Conservation (phyloP, 495 filamentous ascomycete species). For the Penicilliopsis zonata region DNA sequence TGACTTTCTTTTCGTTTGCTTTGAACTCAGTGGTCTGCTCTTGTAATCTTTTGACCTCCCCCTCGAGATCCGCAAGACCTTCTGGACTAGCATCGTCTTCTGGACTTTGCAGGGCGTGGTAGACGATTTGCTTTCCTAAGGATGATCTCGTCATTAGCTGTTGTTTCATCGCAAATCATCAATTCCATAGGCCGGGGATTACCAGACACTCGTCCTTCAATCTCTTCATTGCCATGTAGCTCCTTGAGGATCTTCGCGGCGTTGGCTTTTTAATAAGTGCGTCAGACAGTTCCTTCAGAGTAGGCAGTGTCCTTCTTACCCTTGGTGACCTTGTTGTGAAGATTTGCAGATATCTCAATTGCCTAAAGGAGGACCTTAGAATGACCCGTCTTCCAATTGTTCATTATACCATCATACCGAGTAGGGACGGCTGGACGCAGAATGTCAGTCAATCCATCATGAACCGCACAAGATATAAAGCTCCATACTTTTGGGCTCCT, state of each 20-base stretch:
- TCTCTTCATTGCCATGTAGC: conserved; percentile 45
- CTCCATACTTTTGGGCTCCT: conserved; percentile 47
- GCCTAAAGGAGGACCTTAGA: conserved; percentile 26
- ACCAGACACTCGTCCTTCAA: conserved; percentile 48
- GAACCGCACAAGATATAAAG: no score
- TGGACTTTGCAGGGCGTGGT: conserved; percentile 45
- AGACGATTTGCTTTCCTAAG: conserved; percentile 51
- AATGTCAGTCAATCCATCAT: no score
- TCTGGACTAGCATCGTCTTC: conserved; percentile 32
- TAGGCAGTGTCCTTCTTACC: conserved; percentile 12
- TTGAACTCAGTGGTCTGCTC: conserved; percentile 35
- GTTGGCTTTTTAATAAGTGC: conserved; percentile 28
- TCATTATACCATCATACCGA: conserved; percentile 35
- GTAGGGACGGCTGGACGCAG: conserved; percentile 41
- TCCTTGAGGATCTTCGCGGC: conserved; percentile 53
- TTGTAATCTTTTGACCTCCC: conserved; percentile 38
- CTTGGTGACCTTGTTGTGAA: conserved; percentile 59
- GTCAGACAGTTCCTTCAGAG: not conserved
- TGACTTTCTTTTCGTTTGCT: conserved; percentile 37
- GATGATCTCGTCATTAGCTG: not conserved
- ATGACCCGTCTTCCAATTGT: not conserved
- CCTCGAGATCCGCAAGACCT: conserved; percentile 31
- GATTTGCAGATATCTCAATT: conserved; percentile 51
- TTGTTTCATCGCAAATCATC: no score
- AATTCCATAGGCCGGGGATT: no score